Base-by-base conservation (phyloP, 1,139 yeast species). In the Hansenula lynferdii region DNA sequence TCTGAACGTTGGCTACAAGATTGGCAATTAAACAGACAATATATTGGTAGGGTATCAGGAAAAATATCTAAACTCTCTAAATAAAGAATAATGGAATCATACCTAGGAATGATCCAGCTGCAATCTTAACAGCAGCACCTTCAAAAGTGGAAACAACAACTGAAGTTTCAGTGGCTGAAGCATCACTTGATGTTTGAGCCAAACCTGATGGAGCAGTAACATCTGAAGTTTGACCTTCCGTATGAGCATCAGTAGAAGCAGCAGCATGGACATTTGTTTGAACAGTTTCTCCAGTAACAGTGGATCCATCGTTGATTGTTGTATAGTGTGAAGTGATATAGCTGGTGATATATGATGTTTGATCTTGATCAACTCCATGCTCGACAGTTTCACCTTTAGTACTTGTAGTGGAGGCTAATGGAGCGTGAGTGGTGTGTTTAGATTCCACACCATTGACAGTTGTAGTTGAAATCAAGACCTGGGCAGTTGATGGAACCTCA, bases 401-500 rank as follows among this genome's bases (percentile, higher is more conserved):
- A 22, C 24, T 9, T 9, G 24, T 22, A 6, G 8, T 17, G 14
- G 35, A 11, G n/a, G 38, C 31, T 20, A 51, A 42, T 37, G 58
- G 58, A 36, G 60, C 56, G 42, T 48, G 56, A 8, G 61, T 55
- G 18, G 60, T 53, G 43, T 55, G 53, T 22, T 18, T 6, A 9
- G 47, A 40, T 4, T 35, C 29, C 28, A 28, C 20, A n/a, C 37
- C 41, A 9, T 18, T 15, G 7, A 38, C 11, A 15, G 50, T 37
- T 4, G 58, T 53, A 14, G 50, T 43, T 35, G 35, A 38, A 25
- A 38, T 21, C 14, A 37, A 17, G 11, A 40, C 34, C 5, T 25
- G n/a, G 24, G 36, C 35, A 12, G 40, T 31, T 5, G 35, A 9
- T 5, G 33, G 12, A 7, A 31, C 17, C 2, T 33, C 48, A 31